Evolutionary conservation across 2,329 filamentous ascomycete genomes (phyloP).

Genomic region (Ophiocordyceps camponoti-floridani): DNA sequence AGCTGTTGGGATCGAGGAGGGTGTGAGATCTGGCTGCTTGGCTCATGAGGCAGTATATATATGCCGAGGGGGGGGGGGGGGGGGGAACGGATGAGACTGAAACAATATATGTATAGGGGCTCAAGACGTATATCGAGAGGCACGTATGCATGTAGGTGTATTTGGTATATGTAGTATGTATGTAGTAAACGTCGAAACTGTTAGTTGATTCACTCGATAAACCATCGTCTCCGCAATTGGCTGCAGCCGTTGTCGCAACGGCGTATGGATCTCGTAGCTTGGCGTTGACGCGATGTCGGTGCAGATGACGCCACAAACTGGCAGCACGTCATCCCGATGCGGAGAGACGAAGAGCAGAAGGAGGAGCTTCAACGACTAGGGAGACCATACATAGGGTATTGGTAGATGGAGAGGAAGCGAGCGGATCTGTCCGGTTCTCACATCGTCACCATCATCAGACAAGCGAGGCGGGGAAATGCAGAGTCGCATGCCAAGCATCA

Average conservation of each 20-base stretch:
- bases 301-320: constrained; percentile 5
- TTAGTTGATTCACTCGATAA: background rate
- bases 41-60: background rate
- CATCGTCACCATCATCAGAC: background rate
- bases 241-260: background rate
- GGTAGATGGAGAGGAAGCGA: background rate
- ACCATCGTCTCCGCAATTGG: background rate
- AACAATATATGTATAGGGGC: no score
- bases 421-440: background rate
- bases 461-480: no score
- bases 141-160: no score
- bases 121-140: no score
- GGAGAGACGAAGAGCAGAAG: no score
- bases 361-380: no score
- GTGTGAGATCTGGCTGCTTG: background rate
- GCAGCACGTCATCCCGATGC: constrained; percentile 1
- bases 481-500: background rate
- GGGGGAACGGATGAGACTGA: no score
- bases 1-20: no score
- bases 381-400: no score
- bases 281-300: constrained; percentile 5
- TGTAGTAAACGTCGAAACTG: background rate
- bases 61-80: no score
- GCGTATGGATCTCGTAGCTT: background rate
- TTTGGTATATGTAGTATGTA: no score